A percentile compares a stretch with the other conserved stretches of the same genome.
Evolutionary conservation across 2,329 filamentous ascomycete species (phyloP).

Genomic region (Allantophomopsis lycopodina): DNA sequence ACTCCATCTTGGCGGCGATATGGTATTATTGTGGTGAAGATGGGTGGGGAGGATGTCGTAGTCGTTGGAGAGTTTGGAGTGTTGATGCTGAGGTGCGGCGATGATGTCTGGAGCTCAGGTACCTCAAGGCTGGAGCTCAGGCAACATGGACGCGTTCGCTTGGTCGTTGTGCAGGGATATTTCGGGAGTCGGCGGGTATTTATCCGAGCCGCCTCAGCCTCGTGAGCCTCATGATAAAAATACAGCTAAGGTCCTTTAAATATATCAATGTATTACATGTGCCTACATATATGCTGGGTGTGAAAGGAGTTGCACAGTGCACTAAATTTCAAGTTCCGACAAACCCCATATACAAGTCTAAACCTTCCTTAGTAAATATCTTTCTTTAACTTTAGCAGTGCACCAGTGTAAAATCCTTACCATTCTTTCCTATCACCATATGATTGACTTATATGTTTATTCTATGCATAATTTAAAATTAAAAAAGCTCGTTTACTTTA

Average conservation of each 20-base stretch:
- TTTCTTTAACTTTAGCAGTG: conserved; percentile 17
- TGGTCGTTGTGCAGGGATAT: conserved; percentile 4
- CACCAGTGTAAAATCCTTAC: conserved; percentile 37
- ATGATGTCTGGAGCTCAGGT: conserved; percentile 7
- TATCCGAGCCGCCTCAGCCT: too few relatives aligned
- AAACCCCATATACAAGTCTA: too few relatives aligned
- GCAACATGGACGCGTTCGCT: conserved; percentile 11
- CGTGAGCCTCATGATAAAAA: too few relatives aligned
- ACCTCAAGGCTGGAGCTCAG: conserved; percentile 7
- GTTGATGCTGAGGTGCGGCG: neutral
- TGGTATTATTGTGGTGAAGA: conserved; percentile 1
- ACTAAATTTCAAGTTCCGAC: too few relatives aligned
- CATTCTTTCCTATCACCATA: conserved; percentile 53
- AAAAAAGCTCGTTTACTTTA: too few relatives aligned
- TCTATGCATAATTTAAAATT: too few relatives aligned
- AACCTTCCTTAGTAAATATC: conserved; percentile 5
- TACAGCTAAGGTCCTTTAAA: too few relatives aligned
- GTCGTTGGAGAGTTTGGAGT: conserved; percentile 1
- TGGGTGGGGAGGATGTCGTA: neutral
- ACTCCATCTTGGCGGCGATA: conserved; percentile 38
- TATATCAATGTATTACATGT: too few relatives aligned
- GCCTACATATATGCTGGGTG: too few relatives aligned
- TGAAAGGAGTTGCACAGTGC: too few relatives aligned
- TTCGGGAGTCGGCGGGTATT: neutral
- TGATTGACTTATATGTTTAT: too few relatives aligned